Percentiles rank a stretch among this genome's conserved stretches.
Evolutionary conservation across 75 land plant species (phyloP).

Genomic region (Selaginella moellendorffii): DNA sequence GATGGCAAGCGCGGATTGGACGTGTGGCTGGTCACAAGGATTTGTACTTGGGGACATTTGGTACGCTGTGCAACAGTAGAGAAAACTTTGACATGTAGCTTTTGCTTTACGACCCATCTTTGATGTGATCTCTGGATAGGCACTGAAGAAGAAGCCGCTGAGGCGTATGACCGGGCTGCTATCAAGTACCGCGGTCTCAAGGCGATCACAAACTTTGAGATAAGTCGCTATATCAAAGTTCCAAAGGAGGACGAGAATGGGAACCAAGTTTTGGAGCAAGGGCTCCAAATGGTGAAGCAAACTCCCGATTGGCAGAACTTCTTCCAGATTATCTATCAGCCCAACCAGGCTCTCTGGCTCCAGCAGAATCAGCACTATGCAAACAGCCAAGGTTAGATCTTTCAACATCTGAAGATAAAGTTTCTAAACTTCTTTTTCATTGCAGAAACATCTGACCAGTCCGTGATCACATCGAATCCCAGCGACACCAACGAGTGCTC

Average conservation of each 20-base stretch:
- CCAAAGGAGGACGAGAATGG: neutral
- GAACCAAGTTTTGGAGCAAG: neutral
- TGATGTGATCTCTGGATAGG: neutral
- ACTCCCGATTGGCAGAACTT: neutral
- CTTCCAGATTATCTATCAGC: neutral
- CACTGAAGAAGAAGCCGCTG: conserved; percentile 12
- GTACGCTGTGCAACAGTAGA: neutral
- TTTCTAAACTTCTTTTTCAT: no score
- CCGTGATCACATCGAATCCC: neutral
- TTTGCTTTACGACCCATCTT: neutral
- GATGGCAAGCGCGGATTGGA: conserved; percentile 9
- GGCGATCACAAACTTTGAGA: conserved; percentile 13
- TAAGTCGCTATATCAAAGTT: neutral
- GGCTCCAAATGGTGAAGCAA: neutral
- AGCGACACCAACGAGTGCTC: neutral
- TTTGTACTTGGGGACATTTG: conserved; percentile 12
- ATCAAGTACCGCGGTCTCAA: conserved; percentile 1
- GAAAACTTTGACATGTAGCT: neutral
- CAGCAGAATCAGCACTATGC: neutral
- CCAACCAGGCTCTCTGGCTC: neutral
- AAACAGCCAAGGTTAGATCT: neutral
- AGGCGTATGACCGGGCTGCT: conserved; percentile 10
- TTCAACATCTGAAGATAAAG: no score
- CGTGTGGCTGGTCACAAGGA: conserved; percentile 7
- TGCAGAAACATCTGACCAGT: neutral